Evolutionary conservation across 768 basidiomycete genomes (phyloP).

Genomic region (Trametes maxima): DNA sequence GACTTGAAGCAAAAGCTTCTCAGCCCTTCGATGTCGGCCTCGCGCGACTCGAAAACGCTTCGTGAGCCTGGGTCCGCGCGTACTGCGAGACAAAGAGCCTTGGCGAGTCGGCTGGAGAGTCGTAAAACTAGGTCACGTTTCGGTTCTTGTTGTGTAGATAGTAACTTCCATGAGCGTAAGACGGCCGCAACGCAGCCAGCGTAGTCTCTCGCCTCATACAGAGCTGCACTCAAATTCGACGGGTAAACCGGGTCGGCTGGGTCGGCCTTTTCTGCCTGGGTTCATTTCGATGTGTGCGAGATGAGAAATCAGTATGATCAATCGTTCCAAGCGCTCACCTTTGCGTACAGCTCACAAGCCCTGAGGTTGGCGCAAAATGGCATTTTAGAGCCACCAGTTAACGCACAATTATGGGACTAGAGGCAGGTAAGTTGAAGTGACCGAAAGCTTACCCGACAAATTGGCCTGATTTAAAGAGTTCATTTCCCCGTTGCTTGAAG

Average conservation of each 20-base stretch:
- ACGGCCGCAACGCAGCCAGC: constrained; percentile 18
- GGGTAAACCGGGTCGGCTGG: constrained; percentile 23
- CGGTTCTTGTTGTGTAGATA: background rate
- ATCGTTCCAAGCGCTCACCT: background rate
- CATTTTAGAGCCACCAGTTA: too few species aligned
- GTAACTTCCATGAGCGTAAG: constrained; percentile 18
- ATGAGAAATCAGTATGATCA: background rate
- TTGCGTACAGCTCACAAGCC: background rate
- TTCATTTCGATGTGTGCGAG: background rate
- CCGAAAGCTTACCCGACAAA: background rate
- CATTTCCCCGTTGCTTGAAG: constrained; percentile 7
- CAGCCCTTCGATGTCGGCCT: background rate
- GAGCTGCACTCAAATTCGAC: constrained; percentile 28
- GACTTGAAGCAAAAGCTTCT: background rate
- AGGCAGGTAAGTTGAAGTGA: background rate
- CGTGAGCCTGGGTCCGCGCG: background rate
- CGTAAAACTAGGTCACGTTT: constrained; percentile 6
- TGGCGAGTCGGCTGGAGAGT: constrained; percentile 10
- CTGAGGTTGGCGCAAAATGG: background rate
- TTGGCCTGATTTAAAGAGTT: constrained; percentile 2
- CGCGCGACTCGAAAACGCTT: background rate
- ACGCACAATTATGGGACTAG: too few species aligned
- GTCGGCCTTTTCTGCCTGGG: constrained; percentile 18
- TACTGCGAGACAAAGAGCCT: background rate
- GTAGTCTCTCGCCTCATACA: constrained; percentile 27